phyloP scores from a whole-genome alignment of 148 eudicot genomes.

The Silene uniflora region DNA sequence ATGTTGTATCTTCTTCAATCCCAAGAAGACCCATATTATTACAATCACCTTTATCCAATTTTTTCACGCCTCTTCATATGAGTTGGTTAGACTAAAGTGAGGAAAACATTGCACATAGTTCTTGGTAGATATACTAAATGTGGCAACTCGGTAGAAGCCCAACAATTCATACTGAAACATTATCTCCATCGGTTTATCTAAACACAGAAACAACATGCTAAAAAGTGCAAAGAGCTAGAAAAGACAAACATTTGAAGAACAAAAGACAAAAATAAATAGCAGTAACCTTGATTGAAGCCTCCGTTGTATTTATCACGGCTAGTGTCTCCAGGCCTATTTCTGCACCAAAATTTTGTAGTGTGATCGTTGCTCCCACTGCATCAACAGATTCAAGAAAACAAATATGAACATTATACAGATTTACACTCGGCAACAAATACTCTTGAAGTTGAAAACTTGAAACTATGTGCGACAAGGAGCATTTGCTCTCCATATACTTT shows the following conservation, averaged over 20 bases:
- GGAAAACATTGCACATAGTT: neutral
- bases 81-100: neutral
- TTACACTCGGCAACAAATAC: neutral
- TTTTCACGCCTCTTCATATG: neutral
- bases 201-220: neutral
- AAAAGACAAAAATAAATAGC: neutral
- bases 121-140: neutral
- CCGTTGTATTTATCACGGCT: constrained; percentile 71
- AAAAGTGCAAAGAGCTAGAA: neutral
- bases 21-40: neutral
- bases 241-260: neutral
- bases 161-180: neutral
- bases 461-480: constrained; percentile 1
- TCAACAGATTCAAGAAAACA: constrained; percentile 14
- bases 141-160: neutral
- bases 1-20: neutral
- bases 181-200: too few relatives aligned
- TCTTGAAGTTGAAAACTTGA: neutral
- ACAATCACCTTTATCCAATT: neutral
- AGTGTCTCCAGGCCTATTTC: constrained; percentile 98
- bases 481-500: constrained; percentile 4
- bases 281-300: constrained; percentile 65
- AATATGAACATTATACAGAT: constrained; percentile 12
- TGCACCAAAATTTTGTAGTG: constrained; percentile 96
- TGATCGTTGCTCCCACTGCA: constrained; percentile 99